Base-by-base conservation (phyloP, 1,139 yeast genomes). In the Geotrichum siamense region DNA sequence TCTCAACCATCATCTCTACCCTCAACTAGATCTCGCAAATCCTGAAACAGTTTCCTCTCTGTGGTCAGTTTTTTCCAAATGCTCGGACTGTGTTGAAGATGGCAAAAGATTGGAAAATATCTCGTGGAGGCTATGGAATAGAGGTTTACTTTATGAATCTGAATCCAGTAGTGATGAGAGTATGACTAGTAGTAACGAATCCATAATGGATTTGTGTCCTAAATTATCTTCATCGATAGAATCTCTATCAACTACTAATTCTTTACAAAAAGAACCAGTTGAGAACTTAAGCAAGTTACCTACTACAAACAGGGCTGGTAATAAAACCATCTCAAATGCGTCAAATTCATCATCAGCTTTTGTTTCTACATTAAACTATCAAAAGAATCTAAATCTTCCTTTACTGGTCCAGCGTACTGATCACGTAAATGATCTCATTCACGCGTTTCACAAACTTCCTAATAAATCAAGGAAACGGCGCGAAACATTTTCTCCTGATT, bases 121-220 rank as follows among this genome's bases (percentile, higher is more conserved):
- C 45, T 71, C 78, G 40, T 76, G 81, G 81, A 62, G 82, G 31
- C 67, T 76, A 30, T 75, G 77, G 59, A 75, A 74, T 49, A 62
- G 77, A 40, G 74, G 72, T 38, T 44, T 73, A 2, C 55, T 67
- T 16, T 47, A 46, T 30, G 44, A 44, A 16, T 31, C 34, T 28
- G 31, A 12, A 21, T 12, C 8, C 36, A 30, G 22, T 12, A 12
- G 16, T 10, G 19, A 5, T 12, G 19, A 21, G 6, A 33, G 25
- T 22, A 5, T 16, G 5, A 23, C 9, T 6, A 28, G 19, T 15
- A 31, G 22, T 21, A 33, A 22, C 26, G 37, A 33, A 15, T 21
- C 27, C 4, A 34, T 38, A 5, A 48, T 47, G 10, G 50, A 33
- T 20, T 30, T 44, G 8, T 48, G 49, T 4, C 54, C 56, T 2